A percentile compares a stretch with the other conserved stretches of the same genome.
Evolutionary conservation across 495 filamentous ascomycete species (phyloP).

Genomic region (Parachaetomium inaequale): DNA sequence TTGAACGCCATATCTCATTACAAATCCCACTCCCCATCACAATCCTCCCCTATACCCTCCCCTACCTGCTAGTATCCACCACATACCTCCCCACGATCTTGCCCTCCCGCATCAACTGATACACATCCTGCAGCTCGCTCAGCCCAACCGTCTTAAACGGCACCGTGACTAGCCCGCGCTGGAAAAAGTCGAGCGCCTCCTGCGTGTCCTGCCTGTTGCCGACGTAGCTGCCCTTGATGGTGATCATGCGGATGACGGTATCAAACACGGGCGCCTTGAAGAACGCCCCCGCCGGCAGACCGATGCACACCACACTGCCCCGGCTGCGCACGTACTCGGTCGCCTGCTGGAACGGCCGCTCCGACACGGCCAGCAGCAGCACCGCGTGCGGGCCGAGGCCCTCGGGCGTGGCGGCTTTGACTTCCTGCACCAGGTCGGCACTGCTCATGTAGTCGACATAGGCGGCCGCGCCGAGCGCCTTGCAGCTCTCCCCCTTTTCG

Average conservation of each 20-base stretch:
- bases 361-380: constrained; percentile 74
- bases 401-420: constrained; percentile 70
- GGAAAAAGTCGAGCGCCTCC: constrained; percentile 87
- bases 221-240: constrained; percentile 89
- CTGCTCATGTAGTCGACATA: constrained; percentile 76
- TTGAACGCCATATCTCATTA: background rate
- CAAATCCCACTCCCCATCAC: background rate
- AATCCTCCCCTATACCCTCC: background rate
- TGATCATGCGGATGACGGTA: constrained; percentile 81
- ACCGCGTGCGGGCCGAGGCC: constrained; percentile 86
- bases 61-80: constrained; percentile 59
- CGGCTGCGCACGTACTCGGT: constrained; percentile 73
- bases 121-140: constrained; percentile 71
- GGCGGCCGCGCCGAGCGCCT: constrained; percentile 60
- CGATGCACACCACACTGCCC: constrained; percentile 79
- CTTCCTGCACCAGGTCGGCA: constrained; percentile 75
- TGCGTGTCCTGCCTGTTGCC: constrained; percentile 80
- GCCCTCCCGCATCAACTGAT: constrained; percentile 66
- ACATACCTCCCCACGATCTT: constrained; percentile 89
- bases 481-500: constrained; percentile 69
- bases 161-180: constrained; percentile 74
- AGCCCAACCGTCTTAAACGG: constrained; percentile 82
- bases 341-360: constrained; percentile 94
- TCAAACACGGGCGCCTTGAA: constrained; percentile 81
- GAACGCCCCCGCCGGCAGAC: constrained; percentile 73